Evolutionary conservation across 2,329 filamentous ascomycete genomes (phyloP).

Genomic region (Davidsoniella eucalypti): DNA sequence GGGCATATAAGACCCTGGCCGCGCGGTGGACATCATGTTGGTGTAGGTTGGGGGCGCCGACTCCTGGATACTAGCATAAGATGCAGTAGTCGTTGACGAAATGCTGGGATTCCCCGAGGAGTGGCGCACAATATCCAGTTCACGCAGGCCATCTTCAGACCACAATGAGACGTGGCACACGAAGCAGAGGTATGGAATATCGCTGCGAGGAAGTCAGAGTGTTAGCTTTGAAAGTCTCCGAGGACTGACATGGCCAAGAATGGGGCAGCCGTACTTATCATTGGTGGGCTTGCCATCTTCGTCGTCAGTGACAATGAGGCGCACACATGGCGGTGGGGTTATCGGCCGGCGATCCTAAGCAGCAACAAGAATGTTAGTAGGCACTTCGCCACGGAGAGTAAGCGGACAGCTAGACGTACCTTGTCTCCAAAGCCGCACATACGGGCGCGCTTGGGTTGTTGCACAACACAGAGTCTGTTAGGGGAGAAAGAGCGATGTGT

Average conservation of each 20-base stretch:
- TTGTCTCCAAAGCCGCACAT: constrained; percentile 99
- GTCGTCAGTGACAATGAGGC: constrained; percentile 61
- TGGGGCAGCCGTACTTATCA: constrained; percentile 6
- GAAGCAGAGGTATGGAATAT: constrained; percentile 35
- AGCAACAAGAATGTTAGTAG: background rate
- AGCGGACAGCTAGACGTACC: constrained; percentile 30
- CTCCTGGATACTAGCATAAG: constrained; percentile 16
- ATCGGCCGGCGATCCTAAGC: constrained; percentile 79
- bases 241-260: background rate
- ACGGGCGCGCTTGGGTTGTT: constrained; percentile 81
- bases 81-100: constrained; percentile 53
- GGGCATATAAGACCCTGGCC: constrained; percentile 19
- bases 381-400: background rate
- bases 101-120: constrained; percentile 58
- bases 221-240: background rate
- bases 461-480: constrained; percentile 56
- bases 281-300: constrained; percentile 41
- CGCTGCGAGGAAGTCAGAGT: constrained; percentile 25
- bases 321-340: constrained; percentile 84
- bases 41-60: constrained; percentile 19
- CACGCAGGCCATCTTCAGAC: constrained; percentile 46
- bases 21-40: constrained; percentile 23
- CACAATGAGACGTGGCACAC: constrained; percentile 53
- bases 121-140: constrained; percentile 50
- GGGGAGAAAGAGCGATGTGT: background rate